phyloP scores from a whole-genome alignment of 129 eudicot genomes.

The Helianthus tuberosus region DNA sequence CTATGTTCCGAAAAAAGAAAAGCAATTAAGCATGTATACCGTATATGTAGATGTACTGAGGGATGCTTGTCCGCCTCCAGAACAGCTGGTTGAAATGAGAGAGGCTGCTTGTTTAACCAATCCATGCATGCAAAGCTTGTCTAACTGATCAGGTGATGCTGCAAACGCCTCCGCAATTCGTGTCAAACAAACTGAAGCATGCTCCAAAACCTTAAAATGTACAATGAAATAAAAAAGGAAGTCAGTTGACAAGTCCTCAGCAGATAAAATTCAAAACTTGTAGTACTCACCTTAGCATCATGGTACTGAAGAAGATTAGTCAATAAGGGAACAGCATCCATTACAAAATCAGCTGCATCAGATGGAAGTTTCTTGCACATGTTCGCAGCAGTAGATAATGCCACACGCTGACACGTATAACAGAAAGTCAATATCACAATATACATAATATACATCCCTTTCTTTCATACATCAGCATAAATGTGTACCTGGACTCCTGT shows the following conservation, averaged over 20 bases:
- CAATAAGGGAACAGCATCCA: conserved; percentile 94
- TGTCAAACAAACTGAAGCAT: conserved; percentile 90
- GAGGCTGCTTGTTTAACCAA: conserved; percentile 88
- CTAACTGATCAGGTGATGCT: conserved; percentile 76
- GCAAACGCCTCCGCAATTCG: conserved; percentile 92
- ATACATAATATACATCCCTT: neutral
- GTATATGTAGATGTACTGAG: conserved; percentile 90
- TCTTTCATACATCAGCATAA: neutral
- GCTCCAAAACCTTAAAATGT: conserved; percentile 70
- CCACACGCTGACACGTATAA: conserved; percentile 65
- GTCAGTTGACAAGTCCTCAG: neutral
- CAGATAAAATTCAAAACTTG: neutral
- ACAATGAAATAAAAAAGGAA: neutral
- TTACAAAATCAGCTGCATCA: conserved; percentile 96
- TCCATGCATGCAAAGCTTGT: conserved; percentile 92
- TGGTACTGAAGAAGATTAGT: conserved; percentile 96
- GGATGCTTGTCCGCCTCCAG: conserved; percentile 96
- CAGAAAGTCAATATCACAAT: neutral
- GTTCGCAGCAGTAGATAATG: conserved; percentile 94
- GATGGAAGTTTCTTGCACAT: conserved; percentile 99
- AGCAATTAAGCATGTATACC: conserved; percentile 33
- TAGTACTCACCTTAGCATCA: conserved; percentile 77
- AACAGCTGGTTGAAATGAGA: conserved; percentile 72
- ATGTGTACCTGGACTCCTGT: conserved; percentile 88
- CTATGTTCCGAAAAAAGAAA: conserved; percentile 5